Evolutionary conservation across 192 early-diverging fungal genomes (phyloP), one percentile per base, ranked within the genome.

Genomic region (Pilaira anomala): DNA sequence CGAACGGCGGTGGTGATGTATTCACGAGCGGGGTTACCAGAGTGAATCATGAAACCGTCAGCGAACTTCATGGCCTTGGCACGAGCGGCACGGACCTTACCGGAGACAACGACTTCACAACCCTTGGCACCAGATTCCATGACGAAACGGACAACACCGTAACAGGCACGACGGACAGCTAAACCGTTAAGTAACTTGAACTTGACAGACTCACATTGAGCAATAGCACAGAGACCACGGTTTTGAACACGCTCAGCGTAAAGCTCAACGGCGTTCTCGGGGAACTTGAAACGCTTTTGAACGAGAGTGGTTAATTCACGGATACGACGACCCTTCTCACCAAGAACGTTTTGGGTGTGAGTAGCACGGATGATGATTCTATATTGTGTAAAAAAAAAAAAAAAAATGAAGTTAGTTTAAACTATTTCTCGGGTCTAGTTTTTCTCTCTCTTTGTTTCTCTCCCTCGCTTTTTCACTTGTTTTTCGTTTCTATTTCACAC

Each of bases 1-100:
- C 97, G 92, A 66, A 94, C 90, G 56, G 97, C 95, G 52, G 85
- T 82, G 87, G 97, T 94, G 76, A 98, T 95, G 78, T 86, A 95
- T 80, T 95, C 92, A 76, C 84, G 80, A 75, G 93, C 91, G 78
- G 97, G 97, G 80, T 97, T 91, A 85, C 97, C 97, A 77, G 95
- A 96, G 93, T 98, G 94, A 80, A 98, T 91, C 94, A 98, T 96
- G 90, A 98, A 97, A 68, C 97, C 97, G 73, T 97, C 95, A 77
- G 88, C 85, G 83, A 98, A 98, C 90, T 98, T 98, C 97, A 97
- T 97, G 60, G 97, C 87, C 93, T 98, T 98, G 80, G 97, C 97
- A 94, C 97, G 97, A 66, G 95, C 95, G 79, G 90, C 97, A 82
- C 97, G 95, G 71, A 98, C 89, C 90, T 98, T 98, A 68, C 97